These are phyloP conservation scores for Schrenkiella parvula DNA, from an alignment of 345 rosid species.

Conservation along the genomic window DNA sequence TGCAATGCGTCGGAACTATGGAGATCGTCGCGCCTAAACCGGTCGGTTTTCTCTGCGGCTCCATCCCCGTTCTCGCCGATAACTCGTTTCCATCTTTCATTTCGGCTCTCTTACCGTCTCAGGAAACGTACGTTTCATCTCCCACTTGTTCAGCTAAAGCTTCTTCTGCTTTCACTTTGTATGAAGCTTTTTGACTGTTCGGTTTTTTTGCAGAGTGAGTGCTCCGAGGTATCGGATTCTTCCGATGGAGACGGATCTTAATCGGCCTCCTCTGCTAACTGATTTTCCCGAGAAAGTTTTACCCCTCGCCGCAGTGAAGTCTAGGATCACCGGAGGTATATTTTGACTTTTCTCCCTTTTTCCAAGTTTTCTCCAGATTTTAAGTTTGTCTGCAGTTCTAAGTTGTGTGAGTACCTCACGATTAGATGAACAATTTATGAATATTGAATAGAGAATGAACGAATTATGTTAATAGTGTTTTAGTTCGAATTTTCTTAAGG, in stretches of 20 bases:
- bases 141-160: not conserved
- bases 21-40: conserved; percentile 71
- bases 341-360: not conserved
- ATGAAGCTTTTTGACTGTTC: not conserved
- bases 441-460: not conserved
- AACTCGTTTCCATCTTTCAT: conserved; percentile 59
- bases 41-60: conserved; percentile 84
- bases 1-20: conserved; percentile 74
- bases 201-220: conserved; percentile 45
- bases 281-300: conserved; percentile 64
- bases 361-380: not conserved
- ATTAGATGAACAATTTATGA: not conserved
- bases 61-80: conserved; percentile 85
- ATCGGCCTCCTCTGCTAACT: conserved; percentile 61
- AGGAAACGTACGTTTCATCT: conserved; percentile 42
- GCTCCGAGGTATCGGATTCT: conserved; percentile 80
- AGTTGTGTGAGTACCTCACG: not conserved
- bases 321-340: conserved; percentile 61
- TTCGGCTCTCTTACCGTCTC: conserved; percentile 71
- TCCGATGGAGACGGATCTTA: conserved; percentile 86
- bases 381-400: not conserved
- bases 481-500: not conserved
- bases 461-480: not conserved
- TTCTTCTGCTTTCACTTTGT: not conserved
- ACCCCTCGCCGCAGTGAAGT: conserved; percentile 58